A percentile compares a stretch with the other conserved stretches of the same genome.
Evolutionary conservation across 768 basidiomycete species (phyloP).

Genomic region (Naganishia friedmannii): DNA sequence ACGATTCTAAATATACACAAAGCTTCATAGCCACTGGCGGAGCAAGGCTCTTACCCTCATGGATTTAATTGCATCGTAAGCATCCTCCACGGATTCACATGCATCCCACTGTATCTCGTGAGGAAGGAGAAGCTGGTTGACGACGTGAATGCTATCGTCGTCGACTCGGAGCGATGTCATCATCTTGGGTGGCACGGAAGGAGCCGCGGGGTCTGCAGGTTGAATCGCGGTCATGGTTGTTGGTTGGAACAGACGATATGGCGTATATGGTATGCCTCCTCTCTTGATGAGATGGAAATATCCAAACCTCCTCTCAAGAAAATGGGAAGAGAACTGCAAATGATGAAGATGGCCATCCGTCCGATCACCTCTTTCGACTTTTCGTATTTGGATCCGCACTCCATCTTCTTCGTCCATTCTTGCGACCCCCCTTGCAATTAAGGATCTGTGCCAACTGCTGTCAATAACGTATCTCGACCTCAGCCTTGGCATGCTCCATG

Average conservation of each 20-base stretch:
- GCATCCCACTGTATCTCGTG: constrained; percentile 51
- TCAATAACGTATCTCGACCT: no score
- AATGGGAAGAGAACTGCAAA: background rate
- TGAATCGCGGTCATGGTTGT: constrained; percentile 19
- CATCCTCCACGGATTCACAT: constrained; percentile 71
- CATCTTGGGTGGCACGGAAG: constrained; percentile 44
- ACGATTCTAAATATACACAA: background rate
- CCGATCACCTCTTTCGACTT: background rate
- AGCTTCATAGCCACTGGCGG: background rate
- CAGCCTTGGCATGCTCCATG: no score
- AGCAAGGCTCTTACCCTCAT: constrained; percentile 68
- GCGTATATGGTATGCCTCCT: no score
- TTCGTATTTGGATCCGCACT: constrained; percentile 2
- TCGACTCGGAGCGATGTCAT: constrained; percentile 52
- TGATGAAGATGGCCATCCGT: background rate
- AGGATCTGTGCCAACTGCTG: no score
- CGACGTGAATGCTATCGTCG: constrained; percentile 63
- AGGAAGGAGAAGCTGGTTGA: constrained; percentile 84
- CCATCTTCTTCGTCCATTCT: no score
- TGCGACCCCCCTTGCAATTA: background rate
- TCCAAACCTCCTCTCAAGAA: background rate
- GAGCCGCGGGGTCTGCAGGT: constrained; percentile 20
- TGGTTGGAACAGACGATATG: background rate
- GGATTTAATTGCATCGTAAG: constrained; percentile 87
- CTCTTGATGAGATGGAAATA: background rate